Percentiles rank a stretch among this genome's conserved stretches.
These are phyloP conservation scores for Purpureocillium lavendulum DNA, from an alignment of 2,329 filamentous ascomycete species.

Conservation along the genomic window DNA sequence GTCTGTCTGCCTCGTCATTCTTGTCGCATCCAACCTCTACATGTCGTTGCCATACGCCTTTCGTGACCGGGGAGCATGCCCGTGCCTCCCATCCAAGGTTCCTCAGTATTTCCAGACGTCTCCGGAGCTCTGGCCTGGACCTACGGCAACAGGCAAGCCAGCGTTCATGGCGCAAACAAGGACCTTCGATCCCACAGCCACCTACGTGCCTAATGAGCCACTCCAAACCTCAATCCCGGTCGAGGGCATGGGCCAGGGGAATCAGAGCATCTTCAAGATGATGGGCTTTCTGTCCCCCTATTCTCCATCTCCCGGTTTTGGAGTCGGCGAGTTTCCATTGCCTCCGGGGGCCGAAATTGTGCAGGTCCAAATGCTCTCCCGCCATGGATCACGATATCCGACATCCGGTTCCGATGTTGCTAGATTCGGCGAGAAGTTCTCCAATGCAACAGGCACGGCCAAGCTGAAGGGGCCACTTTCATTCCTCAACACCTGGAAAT, in stretches of 20 bases:
- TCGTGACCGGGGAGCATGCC: constrained; percentile 15
- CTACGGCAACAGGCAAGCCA: constrained; percentile 60
- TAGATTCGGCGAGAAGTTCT: constrained; percentile 48
- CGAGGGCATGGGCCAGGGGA: constrained; percentile 43
- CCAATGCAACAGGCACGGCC: constrained; percentile 42
- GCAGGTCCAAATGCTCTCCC: constrained; percentile 63
- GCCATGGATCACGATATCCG: constrained; percentile 68
- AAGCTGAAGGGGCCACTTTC: constrained; percentile 49
- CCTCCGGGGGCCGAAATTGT: constrained; percentile 59
- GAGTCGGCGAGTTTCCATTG: constrained; percentile 62
- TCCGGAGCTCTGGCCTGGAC: constrained; percentile 53
- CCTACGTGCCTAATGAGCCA: constrained; percentile 61
- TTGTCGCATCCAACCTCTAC: constrained; percentile 27
- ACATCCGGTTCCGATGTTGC: constrained; percentile 49
- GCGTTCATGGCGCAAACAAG: constrained; percentile 67
- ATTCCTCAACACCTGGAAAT: constrained; percentile 63
- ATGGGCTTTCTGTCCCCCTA: constrained; percentile 64
- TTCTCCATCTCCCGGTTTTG: constrained; percentile 63
- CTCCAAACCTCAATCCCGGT: constrained; percentile 66
- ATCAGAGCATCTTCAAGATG: constrained; percentile 60
- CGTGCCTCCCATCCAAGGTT: constrained; percentile 29
- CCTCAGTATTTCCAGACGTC: constrained; percentile 57
- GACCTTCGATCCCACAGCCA: constrained; percentile 53
- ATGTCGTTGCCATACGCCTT: constrained; percentile 24
- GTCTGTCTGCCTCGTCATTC: constrained; percentile 24